Evolutionary conservation across 1,139 yeast genomes (phyloP).

Genomic region (Martiniozyma asiatica): DNA sequence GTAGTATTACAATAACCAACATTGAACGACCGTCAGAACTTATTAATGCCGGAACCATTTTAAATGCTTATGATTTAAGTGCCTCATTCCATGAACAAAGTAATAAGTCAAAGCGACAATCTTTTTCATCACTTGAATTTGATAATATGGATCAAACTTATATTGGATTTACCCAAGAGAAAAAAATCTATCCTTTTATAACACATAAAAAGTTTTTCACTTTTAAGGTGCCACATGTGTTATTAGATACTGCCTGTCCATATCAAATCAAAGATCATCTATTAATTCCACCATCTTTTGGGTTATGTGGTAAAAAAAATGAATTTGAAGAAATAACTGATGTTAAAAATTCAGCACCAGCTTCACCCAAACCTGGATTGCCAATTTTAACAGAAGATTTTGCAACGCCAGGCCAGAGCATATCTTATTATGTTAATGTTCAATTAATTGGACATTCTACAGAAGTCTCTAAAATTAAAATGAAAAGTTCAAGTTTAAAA

Average conservation of each 20-base stretch:
- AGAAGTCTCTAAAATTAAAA: too few species aligned
- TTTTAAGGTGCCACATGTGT: conserved; percentile 45
- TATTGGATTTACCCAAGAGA: conserved; percentile 40
- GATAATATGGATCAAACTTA: conserved; percentile 34
- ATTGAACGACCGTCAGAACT: conserved; percentile 3
- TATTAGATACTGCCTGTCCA: conserved; percentile 45
- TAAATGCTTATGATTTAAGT: conserved; percentile 29
- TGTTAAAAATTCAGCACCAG: conserved; percentile 29
- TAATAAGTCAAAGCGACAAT: too few species aligned
- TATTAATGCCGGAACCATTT: conserved; percentile 21
- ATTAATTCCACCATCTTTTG: conserved; percentile 50
- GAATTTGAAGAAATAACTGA: conserved; percentile 13
- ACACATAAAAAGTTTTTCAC: conserved; percentile 52
- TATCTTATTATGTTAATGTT: conserved; percentile 18
- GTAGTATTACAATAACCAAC: conserved; percentile 20
- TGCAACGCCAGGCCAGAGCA: conserved; percentile 13
- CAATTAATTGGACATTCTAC: conserved; percentile 19
- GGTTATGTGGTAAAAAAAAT: conserved; percentile 21
- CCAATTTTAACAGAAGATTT: conserved; percentile 23
- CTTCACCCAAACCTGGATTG: conserved; percentile 26
- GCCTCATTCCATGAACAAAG: conserved; percentile 30
- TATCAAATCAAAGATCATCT: conserved; percentile 40
- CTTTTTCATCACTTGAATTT: too few species aligned
- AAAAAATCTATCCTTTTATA: conserved; percentile 37
- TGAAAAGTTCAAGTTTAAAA: too few species aligned